Evolutionary conservation across 2,329 filamentous ascomycete genomes (phyloP), one percentile per base, ranked within the genome.

Genomic region (Harringtonia lauricola): DNA sequence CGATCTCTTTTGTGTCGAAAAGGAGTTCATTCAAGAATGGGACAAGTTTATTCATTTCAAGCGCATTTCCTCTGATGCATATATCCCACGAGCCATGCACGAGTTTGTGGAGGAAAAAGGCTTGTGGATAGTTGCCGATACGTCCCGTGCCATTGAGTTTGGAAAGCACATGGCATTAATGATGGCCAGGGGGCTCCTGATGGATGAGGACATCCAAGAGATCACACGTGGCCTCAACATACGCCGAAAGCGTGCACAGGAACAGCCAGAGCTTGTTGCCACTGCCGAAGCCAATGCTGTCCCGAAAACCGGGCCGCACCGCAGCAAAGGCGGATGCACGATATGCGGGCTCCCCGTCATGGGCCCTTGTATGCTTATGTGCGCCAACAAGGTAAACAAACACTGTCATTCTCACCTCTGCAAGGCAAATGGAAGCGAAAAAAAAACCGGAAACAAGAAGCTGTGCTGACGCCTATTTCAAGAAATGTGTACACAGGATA

Each of bases 21-120:
- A 72, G 54, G 74, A 77, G 48, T 79, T 72, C 46, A 72, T 79
- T 44, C 64, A 66, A 51, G 69, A 72, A 49, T 79, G 74, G 74
- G 74, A 78, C 47, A 63, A 66, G 1, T 76, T 71, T 50, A 68
- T 76, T 38, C 64, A 74, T 9, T 61, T 61, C 36, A 65, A 71
- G 50, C 68, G 65, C 43, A 58, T 77, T 38, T 71, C 69, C 6
- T 70, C 72, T 5, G 65, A 66, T 26, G 66, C 68, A 4, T 75
- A 72, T 51, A 62, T 79, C 13, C 65, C 72, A 12, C 64, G 65
- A 3, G 64, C 67, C 17, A 75, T 76, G 61, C 54, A 74, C 35
- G 63, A 60, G 21, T 79, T 79, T 53, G 59, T 74, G 33, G 58
- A 63, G 41, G 59, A 67, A 17, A 74, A 74, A 53, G 67, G 67